Conservation (phyloP, 1,284 basidiomycete species). For the Ustilago shanxiensis region DNA sequence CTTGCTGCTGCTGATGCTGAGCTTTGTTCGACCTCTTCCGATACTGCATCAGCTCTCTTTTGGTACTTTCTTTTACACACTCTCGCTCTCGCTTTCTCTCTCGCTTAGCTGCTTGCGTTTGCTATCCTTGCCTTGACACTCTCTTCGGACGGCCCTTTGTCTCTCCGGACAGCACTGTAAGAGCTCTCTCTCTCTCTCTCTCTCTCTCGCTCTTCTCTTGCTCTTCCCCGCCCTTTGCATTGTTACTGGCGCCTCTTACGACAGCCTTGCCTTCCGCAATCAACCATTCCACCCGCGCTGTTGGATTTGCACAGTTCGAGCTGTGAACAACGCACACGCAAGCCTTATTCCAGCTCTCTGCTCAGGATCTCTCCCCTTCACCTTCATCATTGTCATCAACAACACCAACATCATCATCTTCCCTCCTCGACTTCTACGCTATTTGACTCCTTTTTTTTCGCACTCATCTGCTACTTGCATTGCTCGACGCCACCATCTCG, state of each 20-base stretch:
- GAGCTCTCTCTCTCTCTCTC: neutral
- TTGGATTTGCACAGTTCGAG: neutral
- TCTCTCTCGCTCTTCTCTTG: no score
- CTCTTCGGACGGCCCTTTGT: neutral
- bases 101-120: no score
- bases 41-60: no score
- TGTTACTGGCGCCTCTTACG: neutral
- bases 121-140: neutral
- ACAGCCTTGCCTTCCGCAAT: no score
- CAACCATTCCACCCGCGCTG: neutral
- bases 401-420: neutral
- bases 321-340: neutral
- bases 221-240: neutral
- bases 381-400: no score
- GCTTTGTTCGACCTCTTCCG: neutral
- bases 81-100: neutral
- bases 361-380: no score
- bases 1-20: no score
- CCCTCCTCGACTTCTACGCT: neutral
- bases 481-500: conserved; percentile 8
- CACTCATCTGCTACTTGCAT: neutral
- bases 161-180: neutral
- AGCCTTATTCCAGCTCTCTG: neutral
- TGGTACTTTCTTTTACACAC: no score
- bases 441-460: neutral